Evolutionary conservation across 1,284 basidiomycete genomes (phyloP), one percentile per base, ranked within the genome.

Genomic region (Ustilago hordei): DNA sequence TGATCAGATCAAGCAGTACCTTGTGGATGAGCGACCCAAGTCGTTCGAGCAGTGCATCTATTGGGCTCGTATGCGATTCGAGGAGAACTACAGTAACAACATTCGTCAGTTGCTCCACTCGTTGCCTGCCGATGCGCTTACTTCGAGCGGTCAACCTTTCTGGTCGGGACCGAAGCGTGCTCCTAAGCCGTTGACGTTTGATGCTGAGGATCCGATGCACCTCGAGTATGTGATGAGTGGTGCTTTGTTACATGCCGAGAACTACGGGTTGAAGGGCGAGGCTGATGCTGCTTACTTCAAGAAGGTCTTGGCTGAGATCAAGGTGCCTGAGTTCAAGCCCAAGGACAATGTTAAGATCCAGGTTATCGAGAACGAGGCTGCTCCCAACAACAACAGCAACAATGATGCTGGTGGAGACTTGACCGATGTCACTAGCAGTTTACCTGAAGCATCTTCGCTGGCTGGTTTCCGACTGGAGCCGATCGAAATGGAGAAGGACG

Each of bases 401-500:
- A 55, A 48, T 35, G 64, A 64, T 19, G 81, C 59, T 15, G 72
- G 55, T n/a, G 69, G 70, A 19, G 63, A 81, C 48, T 34, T 84
- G 54, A 81, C 82, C 36, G 84, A 86, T 43, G 32, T 86, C 9
- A 80, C 76, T 2, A 73, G 81, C 64, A 81, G 78, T 57, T 70
- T 86, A 34, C 85, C 85, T 17, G 69, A 80, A 48, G 77, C 85
- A 2, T 66, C 81, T 8, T 93, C 94, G 19, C 88, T 99, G 54
- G 95, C 93, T 43, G 97, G 97, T 36, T 98, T 96, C 89, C 93
- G 96, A 69, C 90, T 99, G 65, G 93, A 90, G 67, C 94, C 97
- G 4, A 95, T 96, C 63, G 95, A 98, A 85, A 99, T 99, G 84
- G 97, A 99, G 89, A 99, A 99, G 89, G 97, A 99, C 86, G 96